Base-by-base conservation (phyloP, 169 alveolate species). In the Hepatocystis sp. region DNA sequence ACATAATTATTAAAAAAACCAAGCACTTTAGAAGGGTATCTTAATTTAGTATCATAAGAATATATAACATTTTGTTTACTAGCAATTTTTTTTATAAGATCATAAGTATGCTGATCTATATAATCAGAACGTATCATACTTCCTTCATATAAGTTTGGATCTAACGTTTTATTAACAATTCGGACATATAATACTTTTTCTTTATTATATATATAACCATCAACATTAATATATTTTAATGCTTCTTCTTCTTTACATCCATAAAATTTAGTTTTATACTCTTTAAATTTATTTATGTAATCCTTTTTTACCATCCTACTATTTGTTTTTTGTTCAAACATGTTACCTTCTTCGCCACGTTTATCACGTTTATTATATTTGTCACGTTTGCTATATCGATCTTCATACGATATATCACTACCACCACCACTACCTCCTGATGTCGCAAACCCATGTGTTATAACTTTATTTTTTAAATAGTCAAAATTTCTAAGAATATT, bases 231-330 rank as follows among this genome's bases (percentile, higher is more conserved):
- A 42, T 81, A 81, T 30, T 81, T 81, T 32, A 81, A 30, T 13
- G 89, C 89, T 49, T 81, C 89, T 64, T 21, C 67, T 1, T 81
- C 84, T 15, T 42, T 63, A 36, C 89, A 81, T 1, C 89, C 89
- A n/a, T 81, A 81, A 25, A 21, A 63, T 7, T 40, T n/a, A 27
- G 53, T 63, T 66, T 61, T 61, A 44, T 61, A 81, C 13, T 81
- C 5, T 81, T 63, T 63, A 63, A 47, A 61, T 17, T 64, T 60
- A 10, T 81, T 84, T 2, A 23, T 11, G 39, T 81, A 64, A 13
- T 81, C 89, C 27, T 81, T 81, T 19, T 44, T 49, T 8, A 21
- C 21, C n/a, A 30, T 32, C 0, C 19, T 30, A 30, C 17, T 32
- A 19, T 63, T 81, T 61, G 19, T 42, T 61, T 81, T 81, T 11